Evolutionary conservation across 169 alveolate species (phyloP).

Genomic region (Toxoplasma gondii): DNA sequence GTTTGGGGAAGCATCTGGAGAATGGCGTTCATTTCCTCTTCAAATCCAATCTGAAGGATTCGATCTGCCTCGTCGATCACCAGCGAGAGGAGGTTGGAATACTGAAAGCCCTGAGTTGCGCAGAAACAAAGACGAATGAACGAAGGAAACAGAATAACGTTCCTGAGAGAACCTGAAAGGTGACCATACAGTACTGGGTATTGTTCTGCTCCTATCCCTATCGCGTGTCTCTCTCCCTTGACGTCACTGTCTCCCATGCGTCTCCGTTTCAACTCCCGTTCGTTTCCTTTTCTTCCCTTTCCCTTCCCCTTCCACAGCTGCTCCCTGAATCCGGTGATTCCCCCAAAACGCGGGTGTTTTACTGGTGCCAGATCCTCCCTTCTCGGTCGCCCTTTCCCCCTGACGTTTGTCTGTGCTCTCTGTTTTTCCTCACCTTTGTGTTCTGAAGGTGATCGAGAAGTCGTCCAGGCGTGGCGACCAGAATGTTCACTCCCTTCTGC

Average conservation of each 20-base stretch:
- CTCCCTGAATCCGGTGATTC: too few relatives aligned
- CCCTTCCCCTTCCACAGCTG: too few relatives aligned
- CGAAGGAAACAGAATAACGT: neutral
- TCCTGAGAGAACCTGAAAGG: neutral
- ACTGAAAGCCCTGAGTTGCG: slow-evolving; percentile 87
- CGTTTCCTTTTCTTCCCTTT: neutral
- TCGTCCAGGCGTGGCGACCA: slow-evolving; percentile 99
- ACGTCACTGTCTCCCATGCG: neutral
- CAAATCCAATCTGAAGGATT: slow-evolving; percentile 98
- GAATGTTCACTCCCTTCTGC: slow-evolving; percentile 94
- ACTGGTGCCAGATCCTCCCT: too few relatives aligned
- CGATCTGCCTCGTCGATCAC: slow-evolving; percentile 99
- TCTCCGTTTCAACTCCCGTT: neutral
- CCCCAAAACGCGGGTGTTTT: too few relatives aligned
- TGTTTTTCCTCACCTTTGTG: slow-evolving; percentile 81
- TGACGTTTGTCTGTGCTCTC: neutral
- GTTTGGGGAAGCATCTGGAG: slow-evolving; percentile 95
- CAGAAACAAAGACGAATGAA: neutral
- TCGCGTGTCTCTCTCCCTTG: neutral
- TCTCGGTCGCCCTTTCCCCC: too few relatives aligned
- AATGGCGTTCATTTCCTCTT: slow-evolving; percentile 98
- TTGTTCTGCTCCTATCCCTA: neutral
- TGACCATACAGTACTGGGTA: neutral
- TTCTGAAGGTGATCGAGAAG: slow-evolving; percentile 98
- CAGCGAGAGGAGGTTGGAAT: slow-evolving; percentile 93